These are phyloP conservation scores for Curvularia hawaiiensis DNA, from an alignment of 2,329 filamentous ascomycete species.

Conservation along the genomic window DNA sequence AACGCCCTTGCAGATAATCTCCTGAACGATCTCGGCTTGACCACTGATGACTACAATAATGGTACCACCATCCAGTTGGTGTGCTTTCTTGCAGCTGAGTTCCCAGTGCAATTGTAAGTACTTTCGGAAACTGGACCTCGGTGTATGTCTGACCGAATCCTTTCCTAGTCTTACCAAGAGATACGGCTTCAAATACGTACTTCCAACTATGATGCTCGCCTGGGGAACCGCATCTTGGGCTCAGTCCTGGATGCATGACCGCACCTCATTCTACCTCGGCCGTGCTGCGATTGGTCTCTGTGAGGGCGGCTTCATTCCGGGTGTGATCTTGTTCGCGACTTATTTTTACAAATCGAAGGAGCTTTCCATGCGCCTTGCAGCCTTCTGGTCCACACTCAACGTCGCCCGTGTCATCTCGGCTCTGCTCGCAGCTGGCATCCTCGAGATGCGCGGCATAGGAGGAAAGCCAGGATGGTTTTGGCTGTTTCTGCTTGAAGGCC, in stretches of 20 bases:
- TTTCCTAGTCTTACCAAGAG: conserved; percentile 47
- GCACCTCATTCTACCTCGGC: conserved; percentile 49
- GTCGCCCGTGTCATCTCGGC: conserved; percentile 60
- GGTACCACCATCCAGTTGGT: conserved; percentile 68
- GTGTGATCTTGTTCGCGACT: conserved; percentile 68
- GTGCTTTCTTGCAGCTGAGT: conserved; percentile 71
- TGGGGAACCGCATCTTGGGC: conserved; percentile 60
- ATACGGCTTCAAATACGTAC: conserved; percentile 50
- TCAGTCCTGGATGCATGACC: conserved; percentile 67
- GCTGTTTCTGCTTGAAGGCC: conserved; percentile 54
- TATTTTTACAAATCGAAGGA: conserved; percentile 78
- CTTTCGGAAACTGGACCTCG: not conserved
- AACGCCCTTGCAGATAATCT: conserved; percentile 42
- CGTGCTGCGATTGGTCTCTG: conserved; percentile 51
- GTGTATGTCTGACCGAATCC: not conserved
- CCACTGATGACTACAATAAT: conserved; percentile 43
- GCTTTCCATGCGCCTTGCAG: conserved; percentile 68
- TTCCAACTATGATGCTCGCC: conserved; percentile 51
- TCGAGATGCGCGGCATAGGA: conserved; percentile 55
- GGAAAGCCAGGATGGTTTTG: conserved; percentile 61
- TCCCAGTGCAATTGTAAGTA: conserved; percentile 48
- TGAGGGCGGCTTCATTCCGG: conserved; percentile 62
- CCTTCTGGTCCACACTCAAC: conserved; percentile 72
- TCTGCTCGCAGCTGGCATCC: conserved; percentile 60
- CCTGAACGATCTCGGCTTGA: conserved; percentile 37